phyloP scores from a whole-genome alignment of 2,329 filamentous ascomycete genomes.

The Lithohypha guttulata region DNA sequence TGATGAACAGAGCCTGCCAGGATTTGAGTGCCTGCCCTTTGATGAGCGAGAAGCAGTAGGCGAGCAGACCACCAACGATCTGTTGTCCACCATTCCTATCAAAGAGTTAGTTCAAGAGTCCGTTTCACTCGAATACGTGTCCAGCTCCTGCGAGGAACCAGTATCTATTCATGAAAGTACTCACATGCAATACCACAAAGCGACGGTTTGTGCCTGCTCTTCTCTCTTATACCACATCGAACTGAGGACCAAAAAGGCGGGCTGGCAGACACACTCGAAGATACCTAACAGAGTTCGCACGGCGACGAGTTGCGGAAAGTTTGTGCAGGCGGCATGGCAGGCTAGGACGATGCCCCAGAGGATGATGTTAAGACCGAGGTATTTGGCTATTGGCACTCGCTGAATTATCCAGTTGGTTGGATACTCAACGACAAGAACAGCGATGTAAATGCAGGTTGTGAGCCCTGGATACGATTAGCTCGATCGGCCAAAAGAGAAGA shows the following conservation, averaged over 20 bases:
- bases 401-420: conserved; percentile 57
- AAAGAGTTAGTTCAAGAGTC: too few relatives aligned
- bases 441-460: conserved; percentile 69
- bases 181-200: conserved; percentile 72
- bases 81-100: conserved; percentile 56
- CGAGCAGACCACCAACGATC: conserved; percentile 59
- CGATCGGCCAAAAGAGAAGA: too few relatives aligned
- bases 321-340: conserved; percentile 50
- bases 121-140: not conserved
- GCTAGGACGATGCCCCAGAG: conserved; percentile 53
- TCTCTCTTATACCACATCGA: conserved; percentile 61
- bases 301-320: conserved; percentile 48
- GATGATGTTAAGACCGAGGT: conserved; percentile 52
- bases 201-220: conserved; percentile 65
- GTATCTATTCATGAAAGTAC: conserved; percentile 64
- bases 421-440: conserved; percentile 60
- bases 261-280: conserved; percentile 61
- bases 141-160: conserved; percentile 46
- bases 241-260: conserved; percentile 55
- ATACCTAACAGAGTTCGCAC: conserved; percentile 58
- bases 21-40: conserved; percentile 44
- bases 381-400: conserved; percentile 57
- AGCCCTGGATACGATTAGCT: too few relatives aligned
- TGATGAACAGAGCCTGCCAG: conserved; percentile 60
- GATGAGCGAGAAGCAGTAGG: conserved; percentile 47